These are phyloP conservation scores for Lagenidium sp. DNA, from an alignment of 352 stramenopile species.

Conservation along the genomic window DNA sequence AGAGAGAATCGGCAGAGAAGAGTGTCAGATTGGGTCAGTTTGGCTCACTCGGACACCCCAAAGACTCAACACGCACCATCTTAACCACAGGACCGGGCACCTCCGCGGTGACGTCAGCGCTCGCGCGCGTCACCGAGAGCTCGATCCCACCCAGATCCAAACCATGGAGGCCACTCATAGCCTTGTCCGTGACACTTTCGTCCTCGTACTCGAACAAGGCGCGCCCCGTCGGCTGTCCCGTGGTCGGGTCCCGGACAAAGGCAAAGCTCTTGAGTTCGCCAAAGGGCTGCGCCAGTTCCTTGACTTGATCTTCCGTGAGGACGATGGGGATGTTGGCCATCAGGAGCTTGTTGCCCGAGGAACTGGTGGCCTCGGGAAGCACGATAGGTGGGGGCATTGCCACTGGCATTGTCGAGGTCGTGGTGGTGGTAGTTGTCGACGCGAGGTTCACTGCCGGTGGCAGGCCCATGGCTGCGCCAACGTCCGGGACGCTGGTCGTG, in stretches of 20 bases:
- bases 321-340: constrained; percentile 83
- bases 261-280: constrained; percentile 58
- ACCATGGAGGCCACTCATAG: constrained; percentile 62
- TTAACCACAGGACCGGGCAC: constrained; percentile 51
- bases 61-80: constrained; percentile 59
- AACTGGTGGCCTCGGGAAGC: background rate
- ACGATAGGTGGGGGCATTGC: background rate
- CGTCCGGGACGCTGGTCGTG: constrained; percentile 7
- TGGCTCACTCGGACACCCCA: too few relatives aligned
- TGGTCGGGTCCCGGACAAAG: constrained; percentile 42
- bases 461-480: too few relatives aligned
- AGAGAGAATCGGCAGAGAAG: too few relatives aligned
- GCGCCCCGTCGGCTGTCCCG: constrained; percentile 45
- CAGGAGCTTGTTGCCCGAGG: constrained; percentile 50
- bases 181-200: constrained; percentile 36
- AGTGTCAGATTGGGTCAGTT: too few relatives aligned
- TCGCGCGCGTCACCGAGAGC: constrained; percentile 51
- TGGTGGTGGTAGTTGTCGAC: background rate
- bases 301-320: constrained; percentile 66
- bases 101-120: constrained; percentile 15
- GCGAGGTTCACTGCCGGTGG: too few relatives aligned
- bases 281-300: constrained; percentile 82
- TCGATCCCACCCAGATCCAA: constrained; percentile 68
- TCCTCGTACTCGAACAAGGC: constrained; percentile 80
- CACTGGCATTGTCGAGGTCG: background rate